Conservation (phyloP, 305 asterid genomes). For the Fraxinus velutina region DNA sequence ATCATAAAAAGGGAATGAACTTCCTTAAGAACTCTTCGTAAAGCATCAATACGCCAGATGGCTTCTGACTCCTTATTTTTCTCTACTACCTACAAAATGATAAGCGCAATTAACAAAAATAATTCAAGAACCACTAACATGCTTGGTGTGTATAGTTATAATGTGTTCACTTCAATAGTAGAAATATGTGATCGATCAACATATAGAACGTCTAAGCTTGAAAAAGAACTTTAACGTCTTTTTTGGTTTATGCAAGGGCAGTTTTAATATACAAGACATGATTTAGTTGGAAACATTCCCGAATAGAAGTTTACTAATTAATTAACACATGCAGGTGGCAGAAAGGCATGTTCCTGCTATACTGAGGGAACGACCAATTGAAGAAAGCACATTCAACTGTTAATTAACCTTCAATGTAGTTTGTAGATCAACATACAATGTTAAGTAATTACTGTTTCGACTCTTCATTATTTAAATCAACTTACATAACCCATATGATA, state of each 20-base stretch:
- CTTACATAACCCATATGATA: not conserved
- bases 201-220: not conserved
- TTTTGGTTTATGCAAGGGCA: not conserved
- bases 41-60: slow-evolving; percentile 72
- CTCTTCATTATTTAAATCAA: not conserved
- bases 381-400: slow-evolving; percentile 1
- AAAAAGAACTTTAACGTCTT: not conserved
- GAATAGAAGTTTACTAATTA: not conserved
- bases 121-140: slow-evolving; percentile 12
- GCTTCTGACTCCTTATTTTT: slow-evolving; percentile 68
- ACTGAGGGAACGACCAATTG: not conserved
- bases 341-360: not conserved
- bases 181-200: not conserved
- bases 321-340: not conserved
- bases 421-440: not conserved
- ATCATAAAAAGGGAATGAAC: slow-evolving; percentile 83
- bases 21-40: slow-evolving; percentile 74
- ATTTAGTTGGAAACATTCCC: not conserved
- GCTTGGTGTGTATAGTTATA: slow-evolving; percentile 5
- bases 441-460: not conserved
- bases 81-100: slow-evolving; percentile 64
- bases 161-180: not conserved
- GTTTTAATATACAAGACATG: slow-evolving; percentile 1
- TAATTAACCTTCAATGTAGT: slow-evolving; percentile 1
- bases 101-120: slow-evolving; percentile 17